Evolutionary conservation across 2,329 filamentous ascomycete genomes (phyloP).

Genomic region (Botrytis sinoallii): DNA sequence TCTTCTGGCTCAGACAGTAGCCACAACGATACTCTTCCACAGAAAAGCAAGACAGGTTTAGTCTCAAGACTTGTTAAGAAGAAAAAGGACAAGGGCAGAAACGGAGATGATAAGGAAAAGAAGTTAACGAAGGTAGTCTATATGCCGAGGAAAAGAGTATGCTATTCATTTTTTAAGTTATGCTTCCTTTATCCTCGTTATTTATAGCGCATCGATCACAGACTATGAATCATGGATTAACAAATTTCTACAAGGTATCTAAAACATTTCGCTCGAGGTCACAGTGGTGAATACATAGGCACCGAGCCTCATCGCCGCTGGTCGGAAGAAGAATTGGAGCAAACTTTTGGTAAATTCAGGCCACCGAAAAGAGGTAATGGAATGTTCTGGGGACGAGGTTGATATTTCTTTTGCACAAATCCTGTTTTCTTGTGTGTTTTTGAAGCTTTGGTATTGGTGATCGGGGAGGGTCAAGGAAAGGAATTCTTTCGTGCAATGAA

Average conservation of each 20-base stretch:
- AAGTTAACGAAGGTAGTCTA: constrained; percentile 33
- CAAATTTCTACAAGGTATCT: constrained; percentile 22
- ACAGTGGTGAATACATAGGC: constrained; percentile 33
- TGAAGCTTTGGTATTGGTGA: background rate
- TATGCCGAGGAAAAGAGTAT: constrained; percentile 35
- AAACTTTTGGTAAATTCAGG: constrained; percentile 30
- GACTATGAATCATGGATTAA: background rate
- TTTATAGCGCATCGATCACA: too few species aligned
- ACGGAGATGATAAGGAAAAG: constrained; percentile 9
- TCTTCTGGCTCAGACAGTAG: background rate
- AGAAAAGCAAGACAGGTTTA: background rate
- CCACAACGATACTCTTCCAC: background rate
- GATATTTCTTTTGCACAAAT: background rate
- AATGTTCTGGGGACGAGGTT: constrained; percentile 16
- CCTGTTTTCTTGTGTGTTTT: background rate
- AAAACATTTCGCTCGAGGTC: constrained; percentile 35
- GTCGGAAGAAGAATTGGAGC: constrained; percentile 36
- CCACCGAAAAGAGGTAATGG: constrained; percentile 23
- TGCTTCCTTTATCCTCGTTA: background rate
- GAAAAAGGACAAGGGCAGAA: constrained; percentile 22
- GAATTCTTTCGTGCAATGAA: background rate
- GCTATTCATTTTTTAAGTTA: background rate
- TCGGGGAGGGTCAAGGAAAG: background rate
- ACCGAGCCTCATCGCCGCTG: constrained; percentile 34
- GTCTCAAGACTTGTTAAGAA: constrained; percentile 17